phyloP scores from a whole-genome alignment of 805 yeast species.

The Yamadazyma philogaea region DNA sequence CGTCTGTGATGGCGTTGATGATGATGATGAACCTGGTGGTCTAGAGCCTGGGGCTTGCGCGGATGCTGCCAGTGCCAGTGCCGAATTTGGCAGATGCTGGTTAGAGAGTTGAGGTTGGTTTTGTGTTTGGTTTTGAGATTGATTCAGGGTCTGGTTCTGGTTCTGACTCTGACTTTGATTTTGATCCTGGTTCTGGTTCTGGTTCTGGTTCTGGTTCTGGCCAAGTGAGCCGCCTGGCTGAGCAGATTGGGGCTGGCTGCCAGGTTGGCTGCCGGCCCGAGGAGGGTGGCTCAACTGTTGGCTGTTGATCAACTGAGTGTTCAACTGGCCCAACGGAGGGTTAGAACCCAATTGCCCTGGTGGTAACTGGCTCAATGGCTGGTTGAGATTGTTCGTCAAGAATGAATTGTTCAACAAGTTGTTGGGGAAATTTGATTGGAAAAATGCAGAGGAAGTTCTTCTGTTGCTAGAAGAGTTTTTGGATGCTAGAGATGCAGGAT shows the following conservation, averaged over 20 bases:
- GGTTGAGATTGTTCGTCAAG: conserved; percentile 11
- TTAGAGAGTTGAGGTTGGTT: neutral
- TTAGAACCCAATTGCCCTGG: neutral
- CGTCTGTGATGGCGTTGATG: neutral
- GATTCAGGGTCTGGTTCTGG: conserved; percentile 1
- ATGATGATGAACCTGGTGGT: conserved; percentile 5
- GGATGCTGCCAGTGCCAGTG: neutral
- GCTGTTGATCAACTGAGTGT: neutral
- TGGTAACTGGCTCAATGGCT: conserved; percentile 6
- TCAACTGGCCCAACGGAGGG: neutral
- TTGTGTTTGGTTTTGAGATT: conserved; percentile 1
- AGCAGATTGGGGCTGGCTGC: neutral
- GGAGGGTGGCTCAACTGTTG: neutral
- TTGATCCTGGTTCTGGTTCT: neutral
- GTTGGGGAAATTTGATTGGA: conserved; percentile 22
- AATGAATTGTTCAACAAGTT: conserved; percentile 16
- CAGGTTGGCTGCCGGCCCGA: no score
- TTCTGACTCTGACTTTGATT: neutral
- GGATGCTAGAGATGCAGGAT: conserved; percentile 21
- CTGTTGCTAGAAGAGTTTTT: conserved; percentile 40
- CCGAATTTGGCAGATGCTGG: neutral
- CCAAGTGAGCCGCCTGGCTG: neutral
- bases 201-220: neutral
- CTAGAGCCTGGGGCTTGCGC: neutral
- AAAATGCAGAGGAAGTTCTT: conserved; percentile 54